Percentiles rank a stretch among this genome's conserved stretches.
Conservation (phyloP, 1,139 yeast genomes). For the Eremothecium sinecaudum region DNA sequence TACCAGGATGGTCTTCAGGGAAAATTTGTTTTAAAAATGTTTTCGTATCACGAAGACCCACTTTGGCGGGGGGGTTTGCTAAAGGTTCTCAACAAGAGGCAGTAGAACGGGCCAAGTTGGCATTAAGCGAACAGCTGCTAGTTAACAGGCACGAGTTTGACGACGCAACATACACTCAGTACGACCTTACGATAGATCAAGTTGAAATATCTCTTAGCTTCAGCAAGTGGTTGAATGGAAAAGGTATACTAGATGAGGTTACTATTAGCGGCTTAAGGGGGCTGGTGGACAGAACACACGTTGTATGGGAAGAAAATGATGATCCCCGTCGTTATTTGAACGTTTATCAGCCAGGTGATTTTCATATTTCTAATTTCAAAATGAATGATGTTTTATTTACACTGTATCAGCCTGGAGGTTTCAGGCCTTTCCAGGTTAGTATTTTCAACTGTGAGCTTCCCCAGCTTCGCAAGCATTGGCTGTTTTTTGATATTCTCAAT, state of each 20-base stretch:
- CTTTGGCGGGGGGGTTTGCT: conserved; percentile 33
- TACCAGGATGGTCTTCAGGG: conserved; percentile 91
- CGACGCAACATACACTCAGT: conserved; percentile 93
- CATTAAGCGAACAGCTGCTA: conserved; percentile 23
- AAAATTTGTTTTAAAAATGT: conserved; percentile 77
- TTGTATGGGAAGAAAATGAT: conserved; percentile 71
- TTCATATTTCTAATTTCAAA: conserved; percentile 74
- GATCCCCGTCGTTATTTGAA: conserved; percentile 77
- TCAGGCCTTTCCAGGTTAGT: conserved; percentile 78
- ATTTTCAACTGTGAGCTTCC: conserved; percentile 78
- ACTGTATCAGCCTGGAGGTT: conserved; percentile 67
- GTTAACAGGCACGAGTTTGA: conserved; percentile 41
- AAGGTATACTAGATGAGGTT: conserved; percentile 75
- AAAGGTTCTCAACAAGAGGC: conserved; percentile 57
- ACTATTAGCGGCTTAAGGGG: conserved; percentile 84
- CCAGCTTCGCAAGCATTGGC: conserved; percentile 80
- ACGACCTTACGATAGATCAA: conserved; percentile 81
- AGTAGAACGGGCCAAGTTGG: conserved; percentile 26
- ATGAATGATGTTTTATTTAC: conserved; percentile 82
- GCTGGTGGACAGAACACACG: conserved; percentile 82
- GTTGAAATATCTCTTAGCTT: conserved; percentile 74
- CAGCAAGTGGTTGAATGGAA: conserved; percentile 81
- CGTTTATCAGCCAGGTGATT: conserved; percentile 74
- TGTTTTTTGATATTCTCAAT: conserved; percentile 74
- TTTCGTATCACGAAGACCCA: conserved; percentile 76